Conservation (phyloP, 306 rosid genomes). For the Corylus americana region DNA sequence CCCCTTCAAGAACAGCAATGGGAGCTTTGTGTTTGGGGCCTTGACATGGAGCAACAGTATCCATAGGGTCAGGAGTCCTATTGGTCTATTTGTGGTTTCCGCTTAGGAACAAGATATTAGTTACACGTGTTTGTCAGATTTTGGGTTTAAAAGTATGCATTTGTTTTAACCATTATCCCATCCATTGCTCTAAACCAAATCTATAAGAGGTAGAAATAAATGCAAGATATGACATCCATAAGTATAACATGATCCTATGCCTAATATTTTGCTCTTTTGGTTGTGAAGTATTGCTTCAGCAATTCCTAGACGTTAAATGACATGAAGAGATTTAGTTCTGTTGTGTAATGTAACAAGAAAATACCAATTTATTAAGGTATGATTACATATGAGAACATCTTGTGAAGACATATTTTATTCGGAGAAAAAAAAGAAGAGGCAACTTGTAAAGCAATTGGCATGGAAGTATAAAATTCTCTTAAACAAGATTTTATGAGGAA, state of each 20-base stretch:
- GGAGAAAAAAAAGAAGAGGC: not conserved
- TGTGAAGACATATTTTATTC: not conserved
- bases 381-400: not conserved
- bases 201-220: not conserved
- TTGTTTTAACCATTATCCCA: not conserved
- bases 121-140: not conserved
- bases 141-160: conserved; percentile 3
- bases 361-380: not conserved
- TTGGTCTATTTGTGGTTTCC: conserved; percentile 52
- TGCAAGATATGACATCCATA: not conserved
- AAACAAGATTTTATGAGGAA: too few relatives aligned
- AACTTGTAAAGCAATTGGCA: not conserved
- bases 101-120: conserved; percentile 23
- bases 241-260: not conserved
- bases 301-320: not conserved
- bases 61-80: conserved; percentile 61
- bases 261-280: not conserved
- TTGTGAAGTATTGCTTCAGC: not conserved
- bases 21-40: conserved; percentile 72
- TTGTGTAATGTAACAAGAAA: not conserved
- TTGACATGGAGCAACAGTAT: conserved; percentile 64
- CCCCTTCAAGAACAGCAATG: conserved; percentile 51
- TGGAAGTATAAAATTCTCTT: not conserved
- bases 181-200: conserved; percentile 1
- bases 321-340: not conserved